phyloP scores from a whole-genome alignment of 2,329 filamentous ascomycete species.

The Cladophialophora carrionii region DNA sequence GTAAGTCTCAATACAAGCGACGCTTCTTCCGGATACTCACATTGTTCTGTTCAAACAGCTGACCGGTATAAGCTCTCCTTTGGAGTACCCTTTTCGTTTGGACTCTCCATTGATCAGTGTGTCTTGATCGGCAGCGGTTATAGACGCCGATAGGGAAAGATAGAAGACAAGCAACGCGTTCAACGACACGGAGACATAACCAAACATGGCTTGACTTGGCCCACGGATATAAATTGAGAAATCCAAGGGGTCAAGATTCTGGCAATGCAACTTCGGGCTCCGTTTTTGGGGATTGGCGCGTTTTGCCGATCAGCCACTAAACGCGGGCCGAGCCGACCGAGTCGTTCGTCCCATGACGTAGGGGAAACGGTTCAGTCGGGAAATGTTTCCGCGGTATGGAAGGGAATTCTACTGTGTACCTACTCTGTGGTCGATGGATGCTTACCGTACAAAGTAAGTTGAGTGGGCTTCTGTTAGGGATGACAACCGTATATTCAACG shows the following conservation, averaged over 20 bases:
- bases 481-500: no score
- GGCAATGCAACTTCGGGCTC: conserved; percentile 2
- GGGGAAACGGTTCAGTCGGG: not conserved
- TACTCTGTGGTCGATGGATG: not conserved
- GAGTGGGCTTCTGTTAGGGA: not conserved
- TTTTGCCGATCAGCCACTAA: conserved; percentile 13
- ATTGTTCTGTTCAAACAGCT: conserved; percentile 75
- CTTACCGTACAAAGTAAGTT: not conserved
- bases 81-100: conserved; percentile 42
- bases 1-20: conserved; percentile 9
- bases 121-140: conserved; percentile 30
- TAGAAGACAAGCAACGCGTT: conserved; percentile 34
- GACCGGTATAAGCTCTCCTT: conserved; percentile 68
- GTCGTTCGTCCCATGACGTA: no score
- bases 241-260: not conserved
- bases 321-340: conserved; percentile 15
- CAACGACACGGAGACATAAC: conserved; percentile 23
- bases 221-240: conserved; percentile 1
- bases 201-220: conserved; percentile 21
- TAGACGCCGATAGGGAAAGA: conserved; percentile 32
- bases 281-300: not conserved
- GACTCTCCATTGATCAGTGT: conserved; percentile 13
- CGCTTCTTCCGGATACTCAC: conserved; percentile 52
- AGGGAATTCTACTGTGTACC: not conserved
- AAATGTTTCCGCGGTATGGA: not conserved